Evolutionary conservation across 31 red algal species (phyloP).

Genomic region (Asparagopsis taxiformis): DNA sequence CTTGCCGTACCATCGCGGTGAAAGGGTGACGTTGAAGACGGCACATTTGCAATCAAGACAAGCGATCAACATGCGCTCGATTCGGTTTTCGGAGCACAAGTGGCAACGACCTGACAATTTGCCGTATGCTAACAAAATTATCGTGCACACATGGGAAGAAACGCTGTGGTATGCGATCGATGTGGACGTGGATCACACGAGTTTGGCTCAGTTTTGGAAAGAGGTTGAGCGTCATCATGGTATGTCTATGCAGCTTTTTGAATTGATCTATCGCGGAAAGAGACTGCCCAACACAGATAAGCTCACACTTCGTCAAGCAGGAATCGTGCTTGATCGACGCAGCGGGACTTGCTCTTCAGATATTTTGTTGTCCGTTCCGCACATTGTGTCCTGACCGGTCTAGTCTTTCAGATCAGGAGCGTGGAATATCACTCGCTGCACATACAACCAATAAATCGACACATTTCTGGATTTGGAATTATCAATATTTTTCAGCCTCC

Average conservation of each 20-base stretch:
- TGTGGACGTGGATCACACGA: conserved; percentile 9
- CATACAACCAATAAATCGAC: no score
- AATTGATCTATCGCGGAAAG: conserved; percentile 18
- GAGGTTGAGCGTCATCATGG: conserved; percentile 2
- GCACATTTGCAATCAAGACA: not conserved
- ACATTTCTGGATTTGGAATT: no score
- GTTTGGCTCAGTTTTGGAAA: conserved; percentile 13
- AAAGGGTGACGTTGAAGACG: conserved; percentile 11
- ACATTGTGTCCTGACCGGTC: conserved; percentile 26
- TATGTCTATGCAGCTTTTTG: conserved; percentile 3
- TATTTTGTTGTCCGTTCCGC: conserved; percentile 31
- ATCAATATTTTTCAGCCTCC: no score
- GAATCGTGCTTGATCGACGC: conserved; percentile 16
- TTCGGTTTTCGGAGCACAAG: not conserved
- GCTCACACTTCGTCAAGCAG: conserved; percentile 2
- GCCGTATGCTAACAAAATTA: conserved; percentile 5
- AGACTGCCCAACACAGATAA: not conserved
- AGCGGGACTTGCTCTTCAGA: conserved; percentile 8
- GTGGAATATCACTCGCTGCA: no score
- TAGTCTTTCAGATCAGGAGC: no score
- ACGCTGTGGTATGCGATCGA: conserved; percentile 24
- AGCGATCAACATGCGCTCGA: conserved; percentile 3
- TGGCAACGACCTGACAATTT: conserved; percentile 4
- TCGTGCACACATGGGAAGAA: conserved; percentile 28
- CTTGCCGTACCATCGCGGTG: conserved; percentile 14